phyloP scores from a whole-genome alignment of 495 filamentous ascomycete species.

The Neurospora sp. region DNA sequence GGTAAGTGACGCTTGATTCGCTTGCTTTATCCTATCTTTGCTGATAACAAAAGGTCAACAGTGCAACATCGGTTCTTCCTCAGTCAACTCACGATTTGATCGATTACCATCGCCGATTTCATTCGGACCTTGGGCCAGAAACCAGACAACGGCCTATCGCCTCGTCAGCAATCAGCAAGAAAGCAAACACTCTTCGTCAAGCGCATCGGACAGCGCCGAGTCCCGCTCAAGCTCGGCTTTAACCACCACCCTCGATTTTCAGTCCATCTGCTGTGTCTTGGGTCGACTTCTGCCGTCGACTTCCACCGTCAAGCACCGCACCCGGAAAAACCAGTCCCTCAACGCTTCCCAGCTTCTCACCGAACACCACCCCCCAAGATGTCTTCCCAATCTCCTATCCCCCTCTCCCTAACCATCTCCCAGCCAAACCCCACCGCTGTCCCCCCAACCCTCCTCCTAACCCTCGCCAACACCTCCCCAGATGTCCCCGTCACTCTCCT shows the following conservation, averaged over 20 bases:
- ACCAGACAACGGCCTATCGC: no score
- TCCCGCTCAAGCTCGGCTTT: background rate
- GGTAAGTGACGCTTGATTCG: background rate
- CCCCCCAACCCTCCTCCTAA: constrained; percentile 5
- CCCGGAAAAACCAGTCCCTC: no score
- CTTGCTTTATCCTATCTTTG: background rate
- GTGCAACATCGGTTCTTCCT: background rate
- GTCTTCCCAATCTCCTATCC: background rate
- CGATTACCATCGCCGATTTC: background rate
- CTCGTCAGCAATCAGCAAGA: background rate
- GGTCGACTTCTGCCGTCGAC: background rate
- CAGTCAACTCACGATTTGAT: background rate
- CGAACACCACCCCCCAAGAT: background rate
- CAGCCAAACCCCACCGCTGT: constrained; percentile 6
- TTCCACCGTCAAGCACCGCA: background rate
- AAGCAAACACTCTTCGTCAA: background rate
- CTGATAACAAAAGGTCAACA: background rate
- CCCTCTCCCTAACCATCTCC: background rate
- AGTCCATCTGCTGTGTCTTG: background rate
- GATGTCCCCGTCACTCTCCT: constrained; percentile 35
- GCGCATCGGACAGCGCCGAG: background rate
- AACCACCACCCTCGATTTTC: background rate
- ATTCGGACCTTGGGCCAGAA: background rate
- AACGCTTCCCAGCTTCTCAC: background rate
- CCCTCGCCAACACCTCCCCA: constrained; percentile 32